Base-by-base conservation (phyloP, 2,329 filamentous ascomycete species). In the Sporothrix phasma region DNA sequence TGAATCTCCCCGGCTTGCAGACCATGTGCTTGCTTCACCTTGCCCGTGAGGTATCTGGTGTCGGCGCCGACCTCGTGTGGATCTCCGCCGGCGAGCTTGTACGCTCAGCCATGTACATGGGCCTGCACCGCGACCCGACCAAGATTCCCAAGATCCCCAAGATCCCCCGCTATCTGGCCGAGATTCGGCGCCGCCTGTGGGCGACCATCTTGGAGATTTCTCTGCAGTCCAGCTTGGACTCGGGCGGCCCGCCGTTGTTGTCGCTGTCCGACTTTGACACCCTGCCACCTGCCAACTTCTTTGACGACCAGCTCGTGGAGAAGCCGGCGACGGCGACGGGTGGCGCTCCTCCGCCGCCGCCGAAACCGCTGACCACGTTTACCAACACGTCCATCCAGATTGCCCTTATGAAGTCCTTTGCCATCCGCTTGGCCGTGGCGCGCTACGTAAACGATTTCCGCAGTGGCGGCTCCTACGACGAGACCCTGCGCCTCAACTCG, bases 341-440 rank as follows among this genome's bases (percentile, higher is more conserved):
- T 46, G 37, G 45, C 63, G 29, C 41, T 24, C 2, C 66, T 31
- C 22, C 56, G 17, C 67, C 74, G 0, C 62, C 69, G 0, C 71
- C 76, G 0, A 75, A 73, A 17, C 74, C 75, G 0, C 68, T 74
- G 6, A 66, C 66, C 3, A 64, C 70, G 2, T 78, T 77, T 45
- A 80, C 79, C 0, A 72, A 79, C 49, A 80, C 78, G 63, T 82
- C 82, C 0, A 72, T 84, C 1, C 76, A 81, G 41, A 73, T 84
- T 1, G 76, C 78, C 1, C 69, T 81, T 0, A 67, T 77, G 19
- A 74, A 74, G 54, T 79, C 80, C 0, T 74, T 81, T 4, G 71
- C 76, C 0, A 70, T 76, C 0, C 76, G 81, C 0, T 70, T 82
- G 1, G 72, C 74, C 8, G 75, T 82, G 8, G 73, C 79, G 6